These are phyloP conservation scores for Colletotrichum horii DNA, from an alignment of 2,329 filamentous ascomycete genomes.

Conservation along the genomic window DNA sequence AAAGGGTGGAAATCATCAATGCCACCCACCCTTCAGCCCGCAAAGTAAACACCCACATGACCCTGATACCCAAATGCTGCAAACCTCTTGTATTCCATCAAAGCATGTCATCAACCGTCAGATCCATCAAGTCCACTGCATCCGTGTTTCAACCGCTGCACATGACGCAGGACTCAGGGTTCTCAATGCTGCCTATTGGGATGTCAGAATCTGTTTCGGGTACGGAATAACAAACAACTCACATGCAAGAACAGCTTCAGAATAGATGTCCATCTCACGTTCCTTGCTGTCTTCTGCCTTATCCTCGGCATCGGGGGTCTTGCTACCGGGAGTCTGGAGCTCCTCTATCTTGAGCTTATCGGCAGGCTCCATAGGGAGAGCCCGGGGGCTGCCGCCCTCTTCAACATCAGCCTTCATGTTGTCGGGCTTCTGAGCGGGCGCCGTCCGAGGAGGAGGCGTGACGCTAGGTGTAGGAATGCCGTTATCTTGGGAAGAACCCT, in stretches of 20 bases:
- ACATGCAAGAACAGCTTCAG: conserved; percentile 89
- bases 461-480: conserved; percentile 73
- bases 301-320: conserved; percentile 72
- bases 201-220: conserved; percentile 33
- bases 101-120: conserved; percentile 22
- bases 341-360: conserved; percentile 69
- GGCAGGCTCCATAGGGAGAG: conserved; percentile 74
- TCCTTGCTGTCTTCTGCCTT: conserved; percentile 72
- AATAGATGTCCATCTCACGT: conserved; percentile 92
- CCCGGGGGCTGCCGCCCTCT: conserved; percentile 81
- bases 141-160: conserved; percentile 78
- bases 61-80: conserved; percentile 3
- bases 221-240: conserved; percentile 42
- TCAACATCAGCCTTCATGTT: conserved; percentile 78
- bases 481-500: conserved; percentile 51
- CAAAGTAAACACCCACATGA: neutral
- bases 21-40: conserved; percentile 14
- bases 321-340: conserved; percentile 59
- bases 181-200: conserved; percentile 84
- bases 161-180: conserved; percentile 94
- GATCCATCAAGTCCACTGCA: neutral
- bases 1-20: conserved; percentile 1
- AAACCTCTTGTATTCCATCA: conserved; percentile 15
- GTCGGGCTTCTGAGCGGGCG: conserved; percentile 63
- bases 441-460: conserved; percentile 66